phyloP scores from a whole-genome alignment of 139 green algal genomes.

The Micractinium sp. region DNA sequence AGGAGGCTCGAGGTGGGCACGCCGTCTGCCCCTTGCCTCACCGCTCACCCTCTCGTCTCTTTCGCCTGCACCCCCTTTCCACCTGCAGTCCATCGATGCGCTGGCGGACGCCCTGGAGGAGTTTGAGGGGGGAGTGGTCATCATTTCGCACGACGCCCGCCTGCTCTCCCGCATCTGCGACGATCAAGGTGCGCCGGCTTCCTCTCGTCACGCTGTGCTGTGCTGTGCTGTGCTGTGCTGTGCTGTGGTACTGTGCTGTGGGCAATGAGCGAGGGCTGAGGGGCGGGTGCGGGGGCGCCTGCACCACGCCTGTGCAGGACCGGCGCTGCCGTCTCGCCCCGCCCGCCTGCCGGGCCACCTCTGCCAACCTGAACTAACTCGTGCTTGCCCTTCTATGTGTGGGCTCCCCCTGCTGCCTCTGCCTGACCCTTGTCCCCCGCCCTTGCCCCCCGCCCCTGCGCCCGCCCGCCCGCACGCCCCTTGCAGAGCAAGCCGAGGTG shows the following conservation, averaged over 20 bases:
- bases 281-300: too few relatives aligned
- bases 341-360: too few relatives aligned
- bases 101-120: slow-evolving; percentile 91
- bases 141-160: slow-evolving; percentile 97
- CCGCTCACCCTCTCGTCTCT: too few relatives aligned
- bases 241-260: too few relatives aligned
- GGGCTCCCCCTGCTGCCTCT: too few relatives aligned
- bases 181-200: slow-evolving; percentile 73
- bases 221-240: neutral
- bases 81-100: slow-evolving; percentile 93
- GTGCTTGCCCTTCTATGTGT: too few relatives aligned
- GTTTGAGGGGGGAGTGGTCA: slow-evolving; percentile 96
- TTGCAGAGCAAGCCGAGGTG: slow-evolving; percentile 80
- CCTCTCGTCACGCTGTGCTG: neutral
- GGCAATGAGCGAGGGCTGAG: too few relatives aligned
- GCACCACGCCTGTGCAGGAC: too few relatives aligned
- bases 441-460: neutral
- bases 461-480: neutral
- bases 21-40: too few relatives aligned
- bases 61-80: neutral
- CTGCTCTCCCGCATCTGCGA: slow-evolving; percentile 92
- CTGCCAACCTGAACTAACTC: too few relatives aligned
- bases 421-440: too few relatives aligned
- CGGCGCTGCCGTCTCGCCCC: too few relatives aligned
- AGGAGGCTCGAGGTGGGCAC: neutral